Evolutionary conservation across 106 monocot genomes (phyloP).

Genomic region (Dactylorhiza incarnata): DNA sequence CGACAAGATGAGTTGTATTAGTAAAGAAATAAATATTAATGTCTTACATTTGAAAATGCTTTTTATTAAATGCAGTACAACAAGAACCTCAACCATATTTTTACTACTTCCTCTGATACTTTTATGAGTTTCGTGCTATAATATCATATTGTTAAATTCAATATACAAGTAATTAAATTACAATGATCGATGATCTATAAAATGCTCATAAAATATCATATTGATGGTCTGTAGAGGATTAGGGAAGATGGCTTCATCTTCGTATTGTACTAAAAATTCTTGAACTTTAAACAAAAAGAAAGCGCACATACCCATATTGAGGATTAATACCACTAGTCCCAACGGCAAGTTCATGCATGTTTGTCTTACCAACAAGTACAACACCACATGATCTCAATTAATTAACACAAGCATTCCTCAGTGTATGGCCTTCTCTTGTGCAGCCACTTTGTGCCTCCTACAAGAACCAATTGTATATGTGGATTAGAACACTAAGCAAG

Average conservation of each 20-base stretch:
- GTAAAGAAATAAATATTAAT: too few relatives aligned
- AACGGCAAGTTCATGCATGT: conserved; percentile 95
- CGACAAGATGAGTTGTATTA: too few relatives aligned
- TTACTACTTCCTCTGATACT: too few relatives aligned
- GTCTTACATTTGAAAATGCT: too few relatives aligned
- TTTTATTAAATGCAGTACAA: too few relatives aligned
- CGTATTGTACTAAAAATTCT: neutral
- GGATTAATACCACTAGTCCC: conserved; percentile 94
- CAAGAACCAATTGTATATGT: neutral
- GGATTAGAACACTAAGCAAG: neutral
- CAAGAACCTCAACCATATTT: too few relatives aligned
- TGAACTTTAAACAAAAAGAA: neutral
- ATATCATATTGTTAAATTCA: too few relatives aligned
- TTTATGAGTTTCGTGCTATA: too few relatives aligned
- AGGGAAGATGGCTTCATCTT: neutral
- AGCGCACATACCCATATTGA: conserved; percentile 57
- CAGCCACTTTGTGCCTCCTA: conserved; percentile 85
- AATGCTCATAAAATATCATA: too few relatives aligned
- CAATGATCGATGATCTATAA: too few relatives aligned
- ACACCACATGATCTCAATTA: conserved; percentile 81
- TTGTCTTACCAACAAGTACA: conserved; percentile 85
- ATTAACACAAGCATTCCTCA: conserved; percentile 51
- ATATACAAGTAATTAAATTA: too few relatives aligned
- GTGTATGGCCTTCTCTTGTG: conserved; percentile 51
- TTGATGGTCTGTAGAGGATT: conserved; percentile 37